A percentile compares a stretch with the other conserved stretches of the same genome.
These are phyloP conservation scores for Geotrichum citri-aurantii DNA, from an alignment of 1,139 yeast species.

Conservation along the genomic window DNA sequence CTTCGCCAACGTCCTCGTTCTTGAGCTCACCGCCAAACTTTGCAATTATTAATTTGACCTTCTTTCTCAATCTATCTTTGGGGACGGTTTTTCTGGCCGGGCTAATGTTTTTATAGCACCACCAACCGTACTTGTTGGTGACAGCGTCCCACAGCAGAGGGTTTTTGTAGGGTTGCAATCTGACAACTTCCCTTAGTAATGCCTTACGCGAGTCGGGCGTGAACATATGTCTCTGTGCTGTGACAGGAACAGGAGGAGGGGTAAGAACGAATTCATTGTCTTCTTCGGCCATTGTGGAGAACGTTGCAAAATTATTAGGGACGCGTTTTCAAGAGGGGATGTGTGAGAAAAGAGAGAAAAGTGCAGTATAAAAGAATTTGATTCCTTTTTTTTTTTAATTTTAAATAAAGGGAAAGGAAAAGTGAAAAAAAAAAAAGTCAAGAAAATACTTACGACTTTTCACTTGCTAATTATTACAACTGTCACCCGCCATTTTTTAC, in stretches of 20 bases:
- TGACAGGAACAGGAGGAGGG: conserved; percentile 17
- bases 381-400: not conserved
- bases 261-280: conserved; percentile 2
- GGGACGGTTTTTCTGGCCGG: conserved; percentile 18
- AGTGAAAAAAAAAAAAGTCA: not conserved
- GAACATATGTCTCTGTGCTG: conserved; percentile 18
- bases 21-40: conserved; percentile 1
- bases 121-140: conserved; percentile 18
- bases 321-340: not conserved
- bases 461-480: not conserved
- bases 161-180: conserved; percentile 14
- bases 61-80: conserved; percentile 17
- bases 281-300: not conserved
- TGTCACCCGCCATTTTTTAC: not conserved
- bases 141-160: conserved; percentile 19
- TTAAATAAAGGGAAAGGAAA: not conserved
- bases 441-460: not conserved
- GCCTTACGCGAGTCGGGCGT: conserved; percentile 16
- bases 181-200: conserved; percentile 15
- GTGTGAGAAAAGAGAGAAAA: not conserved
- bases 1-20: conserved; percentile 1
- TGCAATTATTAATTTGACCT: conserved; percentile 16
- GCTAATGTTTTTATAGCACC: conserved; percentile 17
- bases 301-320: not conserved
- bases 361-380: not conserved